phyloP scores from a whole-genome alignment of 2,329 filamentous ascomycete species.

The Stagonosporopsis tanaceti region DNA sequence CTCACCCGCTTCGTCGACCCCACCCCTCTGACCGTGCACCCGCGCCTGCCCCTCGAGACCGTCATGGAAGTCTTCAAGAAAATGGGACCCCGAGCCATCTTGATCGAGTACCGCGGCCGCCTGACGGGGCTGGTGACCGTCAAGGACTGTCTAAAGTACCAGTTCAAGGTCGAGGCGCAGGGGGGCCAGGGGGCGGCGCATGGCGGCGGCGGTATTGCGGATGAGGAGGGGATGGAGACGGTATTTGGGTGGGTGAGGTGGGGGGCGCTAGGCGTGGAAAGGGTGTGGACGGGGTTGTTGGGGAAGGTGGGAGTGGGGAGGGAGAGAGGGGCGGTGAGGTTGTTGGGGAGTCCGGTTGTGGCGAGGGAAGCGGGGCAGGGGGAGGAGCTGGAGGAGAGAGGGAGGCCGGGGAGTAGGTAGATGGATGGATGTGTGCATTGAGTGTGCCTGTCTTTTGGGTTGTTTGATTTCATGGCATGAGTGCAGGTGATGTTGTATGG shows the following conservation, averaged over 20 bases:
- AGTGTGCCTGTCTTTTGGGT: neutral
- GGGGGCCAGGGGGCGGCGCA: slow-evolving; percentile 65
- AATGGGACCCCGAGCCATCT: slow-evolving; percentile 90
- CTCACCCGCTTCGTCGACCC: slow-evolving; percentile 88
- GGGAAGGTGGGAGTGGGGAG: slow-evolving; percentile 26
- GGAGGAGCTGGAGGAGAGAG: slow-evolving; percentile 12
- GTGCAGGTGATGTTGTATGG: neutral
- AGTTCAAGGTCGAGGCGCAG: slow-evolving; percentile 92
- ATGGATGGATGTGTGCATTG: neutral
- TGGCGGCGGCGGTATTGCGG: slow-evolving; percentile 10
- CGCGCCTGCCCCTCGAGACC: slow-evolving; percentile 88
- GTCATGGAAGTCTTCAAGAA: slow-evolving; percentile 99
- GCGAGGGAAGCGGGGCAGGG: neutral
- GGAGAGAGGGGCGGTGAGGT: slow-evolving; percentile 31
- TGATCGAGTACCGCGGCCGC: slow-evolving; percentile 88
- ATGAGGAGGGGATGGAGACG: slow-evolving; percentile 44
- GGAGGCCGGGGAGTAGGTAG: slow-evolving; percentile 8
- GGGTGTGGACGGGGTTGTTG: slow-evolving; percentile 21
- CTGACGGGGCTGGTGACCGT: slow-evolving; percentile 89
- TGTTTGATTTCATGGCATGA: neutral
- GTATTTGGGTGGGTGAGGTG: slow-evolving; percentile 29
- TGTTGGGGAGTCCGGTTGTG: slow-evolving; percentile 37
- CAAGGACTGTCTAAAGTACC: slow-evolving; percentile 96
- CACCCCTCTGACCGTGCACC: slow-evolving; percentile 90
- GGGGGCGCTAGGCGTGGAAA: slow-evolving; percentile 28